Evolutionary conservation across 768 basidiomycete species (phyloP).

Genomic region (Lactarius tabidus): DNA sequence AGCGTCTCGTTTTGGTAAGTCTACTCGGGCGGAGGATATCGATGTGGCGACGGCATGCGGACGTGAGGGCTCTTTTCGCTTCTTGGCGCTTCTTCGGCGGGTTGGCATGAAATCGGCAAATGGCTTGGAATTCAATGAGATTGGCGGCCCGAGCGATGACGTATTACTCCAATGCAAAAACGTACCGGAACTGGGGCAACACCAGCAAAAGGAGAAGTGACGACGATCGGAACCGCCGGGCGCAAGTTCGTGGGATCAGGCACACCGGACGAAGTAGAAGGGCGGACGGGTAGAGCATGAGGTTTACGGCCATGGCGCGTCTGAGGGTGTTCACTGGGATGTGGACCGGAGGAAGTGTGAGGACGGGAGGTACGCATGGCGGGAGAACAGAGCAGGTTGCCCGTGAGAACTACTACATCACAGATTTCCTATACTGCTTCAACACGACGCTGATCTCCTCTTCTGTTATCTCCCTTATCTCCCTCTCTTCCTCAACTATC

Average conservation of each 20-base stretch:
- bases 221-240: background rate
- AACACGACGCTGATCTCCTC: background rate
- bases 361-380: constrained; percentile 22
- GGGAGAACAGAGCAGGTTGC: background rate
- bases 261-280: constrained; percentile 19
- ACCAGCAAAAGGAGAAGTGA: constrained; percentile 12
- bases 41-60: background rate
- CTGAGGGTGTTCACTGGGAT: background rate
- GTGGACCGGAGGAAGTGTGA: constrained; percentile 4
- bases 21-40: background rate
- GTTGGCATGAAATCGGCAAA: constrained; percentile 22
- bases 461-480: background rate
- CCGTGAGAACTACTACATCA: background rate
- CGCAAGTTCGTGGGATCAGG: constrained; percentile 7
- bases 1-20: constrained; percentile 5
- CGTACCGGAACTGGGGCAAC: constrained; percentile 19
- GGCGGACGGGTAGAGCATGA: background rate
- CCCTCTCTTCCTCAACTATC: background rate
- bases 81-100: constrained; percentile 19
- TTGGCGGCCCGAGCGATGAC: background rate
- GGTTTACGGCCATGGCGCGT: background rate
- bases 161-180: background rate
- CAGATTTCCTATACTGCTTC: background rate
- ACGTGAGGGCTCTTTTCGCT: constrained; percentile 16
- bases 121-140: constrained; percentile 7